A percentile compares a stretch with the other conserved stretches of the same genome.
phyloP scores from a whole-genome alignment of 495 filamentous ascomycete genomes.

The Xylaria venustula region DNA sequence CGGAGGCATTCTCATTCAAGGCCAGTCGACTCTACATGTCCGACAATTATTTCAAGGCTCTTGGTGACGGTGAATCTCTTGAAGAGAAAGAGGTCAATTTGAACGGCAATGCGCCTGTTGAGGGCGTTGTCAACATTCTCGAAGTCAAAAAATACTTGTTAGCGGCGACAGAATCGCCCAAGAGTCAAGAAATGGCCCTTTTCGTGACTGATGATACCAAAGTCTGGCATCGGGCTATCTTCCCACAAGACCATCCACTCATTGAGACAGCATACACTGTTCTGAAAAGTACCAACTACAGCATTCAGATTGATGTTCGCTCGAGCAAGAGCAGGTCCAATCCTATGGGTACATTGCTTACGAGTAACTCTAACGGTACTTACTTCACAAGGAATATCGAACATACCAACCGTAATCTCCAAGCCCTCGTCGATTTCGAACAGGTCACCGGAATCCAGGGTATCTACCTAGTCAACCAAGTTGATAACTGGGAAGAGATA shows the following conservation, averaged over 20 bases:
- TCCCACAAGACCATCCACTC: conserved; percentile 66
- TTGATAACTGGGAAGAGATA: conserved; percentile 81
- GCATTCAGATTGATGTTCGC: conserved; percentile 93
- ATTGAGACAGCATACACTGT: conserved; percentile 89
- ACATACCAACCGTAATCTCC: conserved; percentile 76
- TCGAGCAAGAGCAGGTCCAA: conserved; percentile 53
- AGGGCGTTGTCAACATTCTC: conserved; percentile 73
- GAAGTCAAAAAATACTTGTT: conserved; percentile 82
- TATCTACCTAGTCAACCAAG: conserved; percentile 83
- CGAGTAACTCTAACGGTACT: conserved; percentile 93
- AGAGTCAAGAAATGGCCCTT: conserved; percentile 85
- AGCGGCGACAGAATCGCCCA: conserved; percentile 71
- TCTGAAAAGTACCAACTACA: conserved; percentile 93
- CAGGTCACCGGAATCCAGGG: conserved; percentile 87
- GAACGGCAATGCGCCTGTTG: conserved; percentile 65
- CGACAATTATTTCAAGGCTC: conserved; percentile 68
- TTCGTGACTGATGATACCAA: conserved; percentile 75
- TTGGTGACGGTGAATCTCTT: conserved; percentile 42
- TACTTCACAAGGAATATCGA: conserved; percentile 90
- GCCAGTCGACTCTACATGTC: conserved; percentile 77
- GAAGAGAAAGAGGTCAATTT: conserved; percentile 70
- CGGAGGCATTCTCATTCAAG: conserved; percentile 59
- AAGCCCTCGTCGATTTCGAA: conserved; percentile 86
- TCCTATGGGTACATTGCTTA: conserved; percentile 83
- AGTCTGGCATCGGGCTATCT: conserved; percentile 89